Base-by-base conservation (phyloP, 1,284 basidiomycete genomes). In the Ceratobasidium sp. region DNA sequence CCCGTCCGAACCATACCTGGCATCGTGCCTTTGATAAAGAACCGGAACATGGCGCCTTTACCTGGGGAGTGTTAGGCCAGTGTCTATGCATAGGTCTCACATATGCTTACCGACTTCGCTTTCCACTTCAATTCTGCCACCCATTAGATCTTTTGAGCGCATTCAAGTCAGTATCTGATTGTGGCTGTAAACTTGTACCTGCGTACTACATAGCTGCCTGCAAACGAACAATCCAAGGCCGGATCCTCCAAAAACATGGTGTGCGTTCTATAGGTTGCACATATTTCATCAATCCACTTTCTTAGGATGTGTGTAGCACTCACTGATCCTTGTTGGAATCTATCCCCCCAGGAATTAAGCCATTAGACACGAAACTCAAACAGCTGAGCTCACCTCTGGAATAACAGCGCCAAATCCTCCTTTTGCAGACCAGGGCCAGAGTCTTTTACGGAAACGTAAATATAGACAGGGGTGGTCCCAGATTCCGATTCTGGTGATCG, bases 11-110 rank as follows among this genome's bases (percentile, higher is more conserved):
- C 43, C 28, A n/a, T 12, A 4, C 41, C 26, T 9, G 67, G 67
- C 4, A 43, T 4, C 6, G 72, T 62, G 18, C 73, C 76, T 48
- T 75, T 48, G 5, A 79, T 74, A 53, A 77, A 79, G 65, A 79
- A 79, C 28, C 78, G 74, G 62, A 79, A 79, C 9, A 77, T 79
- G 6, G 78, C 78, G 0, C 78, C 78, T 45, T 77, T 64, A n/a
- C 77, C 75, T 57, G 64, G 21, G 32, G 32, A 39, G 10, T 21
- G 14, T 57, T 34, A 43, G n/a, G 12, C 30, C 6, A 9, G 18
- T 3, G 14, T 36, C 2, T 36, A 12, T n/a, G 21, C 16, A 5
- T 48, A 2, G 9, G 36, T 8, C 4, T 46, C 23, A 6, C 18
- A 23, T 3, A 28, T 39, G n/a, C 72, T 28, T 58, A 67, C 72